Base-by-base conservation (phyloP, 1,139 yeast genomes). In the Hansenula lynferdii region DNA sequence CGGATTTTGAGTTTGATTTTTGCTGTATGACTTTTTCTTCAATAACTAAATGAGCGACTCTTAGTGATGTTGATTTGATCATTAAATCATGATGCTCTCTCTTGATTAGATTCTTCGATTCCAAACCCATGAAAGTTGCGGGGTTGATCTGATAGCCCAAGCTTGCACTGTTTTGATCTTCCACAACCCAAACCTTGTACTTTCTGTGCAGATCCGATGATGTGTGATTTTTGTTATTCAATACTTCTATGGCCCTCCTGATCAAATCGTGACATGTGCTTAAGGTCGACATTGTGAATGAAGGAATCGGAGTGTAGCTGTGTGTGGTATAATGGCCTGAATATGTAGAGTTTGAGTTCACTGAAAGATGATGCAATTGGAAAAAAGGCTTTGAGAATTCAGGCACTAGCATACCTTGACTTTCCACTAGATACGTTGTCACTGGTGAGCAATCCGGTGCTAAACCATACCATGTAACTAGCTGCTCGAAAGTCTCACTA, bases 381-480 rank as follows among this genome's bases (percentile, higher is more conserved):
- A 80, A 75, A 16, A 59, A 55, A 1, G 80, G 72, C 22, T 79
- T 80, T 41, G 64, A 64, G 37, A 71, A 64, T 51, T 82, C 89
- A 23, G 83, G 66, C 15, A 62, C 64, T 27, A 65, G 56, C 10
- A 57, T 48, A 0, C 72, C 74, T 8, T 57, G 55, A 43, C 70
- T 69, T 16, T 56, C 43, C 7, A 77, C 54, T 6, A 77, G 53
- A 23, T 62, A 62, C 24, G 89, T 69, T 5, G 64, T 53, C 1
- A 80, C 67, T 0, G 82, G 76, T 8, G 53, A 53, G 6, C 67
- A 60, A 6, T 51, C 47, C 0, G 70, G 69, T 3, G 58, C 48
- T 14, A 72, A 37, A 0, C 83, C 85, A 56, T 79, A 80, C 81
- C 83, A 76, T 21, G 66, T 63, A 1, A 56, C 55, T 14, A 81